Percentiles rank a stretch among this genome's conserved stretches.
Evolutionary conservation across 2,329 filamentous ascomycete species (phyloP).

Genomic region (Coniochaeta prunicola): DNA sequence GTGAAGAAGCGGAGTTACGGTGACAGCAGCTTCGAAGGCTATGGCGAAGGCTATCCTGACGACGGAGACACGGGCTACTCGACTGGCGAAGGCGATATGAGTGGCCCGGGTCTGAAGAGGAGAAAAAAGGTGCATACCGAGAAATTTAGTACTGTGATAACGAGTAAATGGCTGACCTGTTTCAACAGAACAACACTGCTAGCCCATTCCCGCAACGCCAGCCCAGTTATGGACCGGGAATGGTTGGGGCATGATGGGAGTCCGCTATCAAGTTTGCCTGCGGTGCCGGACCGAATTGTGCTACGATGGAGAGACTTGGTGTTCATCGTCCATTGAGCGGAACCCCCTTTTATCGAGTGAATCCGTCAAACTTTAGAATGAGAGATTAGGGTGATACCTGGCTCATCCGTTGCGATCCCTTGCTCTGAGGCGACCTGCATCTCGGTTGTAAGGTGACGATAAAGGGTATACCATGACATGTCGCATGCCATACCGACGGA

Average conservation of each 20-base stretch:
- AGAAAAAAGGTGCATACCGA: constrained; percentile 53
- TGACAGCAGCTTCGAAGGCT: constrained; percentile 68
- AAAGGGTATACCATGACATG: neutral
- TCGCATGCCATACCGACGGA: neutral
- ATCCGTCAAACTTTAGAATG: neutral
- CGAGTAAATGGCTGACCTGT: constrained; percentile 27
- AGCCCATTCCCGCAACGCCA: constrained; percentile 34
- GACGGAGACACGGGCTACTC: constrained; percentile 60
- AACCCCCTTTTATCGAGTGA: neutral
- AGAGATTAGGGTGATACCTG: constrained; percentile 19
- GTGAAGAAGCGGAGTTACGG: constrained; percentile 71
- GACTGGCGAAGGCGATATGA: constrained; percentile 59
- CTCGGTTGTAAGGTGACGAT: neutral
- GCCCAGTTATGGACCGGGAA: constrained; percentile 50
- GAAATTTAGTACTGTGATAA: constrained; percentile 13
- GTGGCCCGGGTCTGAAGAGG: constrained; percentile 44
- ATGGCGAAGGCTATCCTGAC: constrained; percentile 64
- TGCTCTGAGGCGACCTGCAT: neutral
- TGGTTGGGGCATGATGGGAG: constrained; percentile 44
- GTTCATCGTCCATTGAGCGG: neutral
- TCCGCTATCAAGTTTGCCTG: neutral
- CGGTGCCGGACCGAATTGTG: neutral
- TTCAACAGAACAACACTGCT: constrained; percentile 36
- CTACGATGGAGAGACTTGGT: neutral
- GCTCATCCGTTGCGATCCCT: constrained; percentile 9